These are phyloP conservation scores for Clitoria ternatea DNA, from an alignment of 306 rosid genomes.

Conservation along the genomic window DNA sequence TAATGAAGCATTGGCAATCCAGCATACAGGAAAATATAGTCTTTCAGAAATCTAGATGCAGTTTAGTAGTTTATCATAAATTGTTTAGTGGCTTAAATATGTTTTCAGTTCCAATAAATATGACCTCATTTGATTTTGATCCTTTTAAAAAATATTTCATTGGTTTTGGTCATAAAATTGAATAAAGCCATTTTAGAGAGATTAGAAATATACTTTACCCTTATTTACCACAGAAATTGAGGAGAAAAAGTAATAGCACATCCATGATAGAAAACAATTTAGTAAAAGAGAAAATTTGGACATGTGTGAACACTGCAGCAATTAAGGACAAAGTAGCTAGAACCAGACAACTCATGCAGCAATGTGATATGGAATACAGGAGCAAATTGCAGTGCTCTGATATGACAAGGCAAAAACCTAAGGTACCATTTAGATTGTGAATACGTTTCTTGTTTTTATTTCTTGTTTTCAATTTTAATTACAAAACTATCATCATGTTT, in stretches of 20 bases:
- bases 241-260: not conserved
- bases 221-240: not conserved
- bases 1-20: constrained; percentile 20
- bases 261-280: not conserved
- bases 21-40: not conserved
- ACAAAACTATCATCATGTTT: too few relatives aligned
- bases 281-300: not conserved
- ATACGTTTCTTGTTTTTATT: too few relatives aligned
- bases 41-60: not conserved
- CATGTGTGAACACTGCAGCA: not conserved
- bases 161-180: too few relatives aligned
- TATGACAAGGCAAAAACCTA: not conserved
- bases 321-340: constrained; percentile 10
- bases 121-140: too few relatives aligned
- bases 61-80: not conserved
- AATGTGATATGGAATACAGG: not conserved
- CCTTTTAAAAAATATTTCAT: too few relatives aligned
- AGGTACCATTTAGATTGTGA: too few relatives aligned
- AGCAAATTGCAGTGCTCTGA: not conserved
- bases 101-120: too few relatives aligned
- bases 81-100: too few relatives aligned
- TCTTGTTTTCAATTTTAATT: too few relatives aligned
- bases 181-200: too few relatives aligned
- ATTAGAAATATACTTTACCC: too few relatives aligned
- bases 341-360: not conserved